Evolutionary conservation across 2,329 filamentous ascomycete genomes (phyloP), one percentile per base, ranked within the genome.

Genomic region (Proliferodiscus dingleyae): DNA sequence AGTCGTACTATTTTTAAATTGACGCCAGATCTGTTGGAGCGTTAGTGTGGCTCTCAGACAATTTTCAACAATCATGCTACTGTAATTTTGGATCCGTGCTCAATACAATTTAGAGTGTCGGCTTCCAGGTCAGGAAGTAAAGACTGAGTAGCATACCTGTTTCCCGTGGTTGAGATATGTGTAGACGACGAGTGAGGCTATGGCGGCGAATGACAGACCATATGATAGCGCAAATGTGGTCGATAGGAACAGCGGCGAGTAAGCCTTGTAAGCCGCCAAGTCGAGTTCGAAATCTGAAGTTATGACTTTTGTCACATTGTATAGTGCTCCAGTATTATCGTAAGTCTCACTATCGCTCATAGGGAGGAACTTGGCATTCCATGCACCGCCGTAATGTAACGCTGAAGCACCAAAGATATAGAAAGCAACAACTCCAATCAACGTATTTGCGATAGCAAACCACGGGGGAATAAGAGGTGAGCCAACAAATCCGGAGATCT

Each of bases 371-470:
- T 75, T 63, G 3, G 72, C 72, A 56, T 81, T 87, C 78, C 82
- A 88, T 0, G 71, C 68, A 6, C 78, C 78, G 7, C 70, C 75
- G 59, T 81, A 89, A 61, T 88, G 83, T n/a, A 89, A 64, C 4
- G 73, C 66, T 0, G 75, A 71, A 3, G 78, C 71, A 4, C 74
- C 64, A 81, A 63, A 39, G 46, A 85, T 73, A 61, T 79, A 87
- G 61, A 85, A 87, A 1, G 75, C 21, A 1, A 85, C 69, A 22
- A 87, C 76, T 13, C 83, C 83, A 26, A 87, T 77, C 32, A 85
- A 63, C 0, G 81, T 86, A 59, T 89, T 89, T 46, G 80, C 82
- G 52, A 87, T 87, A 7, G 83, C 84, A 60, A 83, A 78, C 80
- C 82, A 88, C 4, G 84, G 84, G 22, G 56, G 59, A 40, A 87